Conservation (phyloP, 164 flowering plant species). For the Stephania yunnanensis region DNA sequence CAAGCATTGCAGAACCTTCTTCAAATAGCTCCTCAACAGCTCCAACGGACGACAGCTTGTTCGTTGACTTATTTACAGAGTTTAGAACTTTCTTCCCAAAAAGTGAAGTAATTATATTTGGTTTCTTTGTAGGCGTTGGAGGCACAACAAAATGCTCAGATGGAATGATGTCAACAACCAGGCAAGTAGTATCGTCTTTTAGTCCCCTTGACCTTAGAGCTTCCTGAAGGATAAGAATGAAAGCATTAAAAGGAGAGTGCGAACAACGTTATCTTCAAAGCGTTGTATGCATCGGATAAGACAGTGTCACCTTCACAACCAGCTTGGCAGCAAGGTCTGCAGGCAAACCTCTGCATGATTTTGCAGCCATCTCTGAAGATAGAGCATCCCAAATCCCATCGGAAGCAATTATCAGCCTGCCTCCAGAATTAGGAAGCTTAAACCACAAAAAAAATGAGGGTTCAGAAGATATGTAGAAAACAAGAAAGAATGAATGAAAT, state of each 20-base stretch:
- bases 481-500: slow-evolving; percentile 9
- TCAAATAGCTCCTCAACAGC: slow-evolving; percentile 92
- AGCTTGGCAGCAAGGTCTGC: slow-evolving; percentile 87
- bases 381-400: slow-evolving; percentile 93
- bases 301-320: slow-evolving; percentile 62
- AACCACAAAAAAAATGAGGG: slow-evolving; percentile 9
- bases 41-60: slow-evolving; percentile 79
- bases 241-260: not conserved
- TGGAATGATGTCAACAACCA: slow-evolving; percentile 83
- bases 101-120: slow-evolving; percentile 43
- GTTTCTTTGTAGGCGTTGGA: slow-evolving; percentile 52
- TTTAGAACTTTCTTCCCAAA: slow-evolving; percentile 46
- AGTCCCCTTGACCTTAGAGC: slow-evolving; percentile 79
- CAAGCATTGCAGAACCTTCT: slow-evolving; percentile 96
- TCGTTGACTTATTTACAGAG: slow-evolving; percentile 39
- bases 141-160: slow-evolving; percentile 47
- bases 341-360: slow-evolving; percentile 68
- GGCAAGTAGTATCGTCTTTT: slow-evolving; percentile 88
- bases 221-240: slow-evolving; percentile 36
- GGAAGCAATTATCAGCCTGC: slow-evolving; percentile 81
- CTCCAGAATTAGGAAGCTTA: slow-evolving; percentile 79
- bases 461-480: not conserved
- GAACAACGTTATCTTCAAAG: not conserved
- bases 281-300: not conserved
- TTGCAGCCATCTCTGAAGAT: slow-evolving; percentile 74